Evolutionary conservation across 2,329 filamentous ascomycete species (phyloP), one percentile per base, ranked within the genome.

Genomic region (Bipolaris sorokiniana): DNA sequence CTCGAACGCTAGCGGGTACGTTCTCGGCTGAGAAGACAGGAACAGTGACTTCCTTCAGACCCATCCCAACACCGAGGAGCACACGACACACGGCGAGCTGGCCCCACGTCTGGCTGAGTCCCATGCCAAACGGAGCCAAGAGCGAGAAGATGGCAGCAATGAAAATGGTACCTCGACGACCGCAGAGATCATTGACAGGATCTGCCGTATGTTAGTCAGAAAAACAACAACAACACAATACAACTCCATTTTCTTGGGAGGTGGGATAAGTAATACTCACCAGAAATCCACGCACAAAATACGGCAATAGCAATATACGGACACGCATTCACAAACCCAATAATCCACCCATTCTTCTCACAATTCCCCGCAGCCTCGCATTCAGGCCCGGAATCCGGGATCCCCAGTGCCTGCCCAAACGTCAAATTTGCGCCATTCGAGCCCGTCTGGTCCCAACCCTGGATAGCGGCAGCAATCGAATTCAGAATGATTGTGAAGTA

Each of bases 391-490:
- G 60, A 53, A 40, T 74, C 70, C 3, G 70, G 66, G 20, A 75
- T 73, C 28, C 69, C 67, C 33, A 73, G 67, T 0, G 66, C 62
- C 0, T 72, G 57, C 0, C 85, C 85, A 62, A 88, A 88, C 51
- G 83, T 82, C 60, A 88, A 77, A 60, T 86, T 88, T 36, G 86
- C 86, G 36, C 74, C 75, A 50, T 73, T 70, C n/a, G 67, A 69
- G 4, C 66, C 69, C 5, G 86, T 88, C 71, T 88, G 86, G 65
- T 89, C 86, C 87, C 86, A 89, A 18, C 87, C 86, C 33, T 80
- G 76, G 26, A 90, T 86, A n/a, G 87, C 87, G 5, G 88, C 88
- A 38, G 86, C 87, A 52, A 90, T 84, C 10, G 88, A 90, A 71
- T 87, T 89, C 34, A 86, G 84, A 7, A 86, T 77, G 61, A 91